A percentile compares a stretch with the other conserved stretches of the same genome.
These are phyloP conservation scores for Micractinium conductrix DNA, from an alignment of 139 green algal genomes.

Conservation along the genomic window DNA sequence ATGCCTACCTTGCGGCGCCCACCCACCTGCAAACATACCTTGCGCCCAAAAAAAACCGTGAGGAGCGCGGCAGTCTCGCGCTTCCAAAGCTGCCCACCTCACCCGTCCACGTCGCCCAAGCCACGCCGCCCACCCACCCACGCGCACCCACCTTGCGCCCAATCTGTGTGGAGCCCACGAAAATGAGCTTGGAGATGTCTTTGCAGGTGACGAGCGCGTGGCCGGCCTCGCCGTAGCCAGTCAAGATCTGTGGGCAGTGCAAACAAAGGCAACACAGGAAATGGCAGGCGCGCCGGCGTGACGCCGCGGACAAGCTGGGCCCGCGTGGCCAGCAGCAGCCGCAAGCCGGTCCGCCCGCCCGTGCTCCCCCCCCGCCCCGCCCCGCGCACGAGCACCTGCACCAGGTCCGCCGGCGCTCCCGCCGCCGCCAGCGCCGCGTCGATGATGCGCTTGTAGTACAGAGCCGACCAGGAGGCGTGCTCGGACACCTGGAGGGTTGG, in stretches of 20 bases:
- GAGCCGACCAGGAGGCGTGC: conserved; percentile 87
- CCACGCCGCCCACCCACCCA: too few relatives aligned
- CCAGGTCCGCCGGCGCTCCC: conserved; percentile 86
- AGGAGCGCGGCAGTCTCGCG: too few relatives aligned
- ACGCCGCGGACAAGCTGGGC: too few relatives aligned
- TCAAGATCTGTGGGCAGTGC: conserved; percentile 8
- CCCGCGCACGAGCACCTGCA: conserved; percentile 97
- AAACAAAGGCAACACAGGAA: background rate
- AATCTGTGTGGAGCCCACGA: conserved; percentile 87
- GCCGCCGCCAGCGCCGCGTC: conserved; percentile 80
- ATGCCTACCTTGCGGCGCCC: too few relatives aligned
- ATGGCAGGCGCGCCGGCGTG: too few relatives aligned
- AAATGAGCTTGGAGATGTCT: conserved; percentile 91
- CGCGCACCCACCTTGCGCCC: conserved; percentile 29
- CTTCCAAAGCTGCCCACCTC: too few relatives aligned
- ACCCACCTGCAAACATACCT: background rate
- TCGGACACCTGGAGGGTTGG: conserved; percentile 77
- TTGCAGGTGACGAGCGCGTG: conserved; percentile 84
- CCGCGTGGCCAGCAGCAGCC: too few relatives aligned
- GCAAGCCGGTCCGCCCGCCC: too few relatives aligned
- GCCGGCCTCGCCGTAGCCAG: conserved; percentile 89
- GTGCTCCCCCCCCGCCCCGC: too few relatives aligned
- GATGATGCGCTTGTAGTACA: conserved; percentile 87
- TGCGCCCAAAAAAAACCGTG: background rate
- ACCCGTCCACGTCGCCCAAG: too few relatives aligned